A percentile compares a stretch with the other conserved stretches of the same genome.
Evolutionary conservation across 1,139 yeast species (phyloP).

Genomic region (Geotrichum cucujoidarum): DNA sequence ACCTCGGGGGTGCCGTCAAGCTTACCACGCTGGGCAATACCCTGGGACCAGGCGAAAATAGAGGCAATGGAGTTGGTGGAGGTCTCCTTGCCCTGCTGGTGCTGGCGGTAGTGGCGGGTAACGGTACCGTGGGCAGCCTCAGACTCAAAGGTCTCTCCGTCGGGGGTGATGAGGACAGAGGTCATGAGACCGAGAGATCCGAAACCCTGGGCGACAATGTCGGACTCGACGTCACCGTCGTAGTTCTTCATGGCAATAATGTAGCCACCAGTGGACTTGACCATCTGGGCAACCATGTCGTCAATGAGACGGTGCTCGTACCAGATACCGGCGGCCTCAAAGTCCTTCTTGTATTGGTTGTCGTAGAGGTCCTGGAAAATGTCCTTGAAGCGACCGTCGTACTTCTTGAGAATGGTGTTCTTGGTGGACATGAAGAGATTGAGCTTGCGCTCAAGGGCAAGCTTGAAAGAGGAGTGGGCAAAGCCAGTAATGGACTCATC

Average conservation of each 20-base stretch:
- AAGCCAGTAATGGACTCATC: conserved; percentile 85
- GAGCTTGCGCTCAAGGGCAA: conserved; percentile 72
- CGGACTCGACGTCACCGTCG: conserved; percentile 97
- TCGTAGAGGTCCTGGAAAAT: conserved; percentile 81
- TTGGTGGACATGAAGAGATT: conserved; percentile 85
- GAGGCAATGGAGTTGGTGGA: conserved; percentile 98
- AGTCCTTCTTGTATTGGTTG: conserved; percentile 57
- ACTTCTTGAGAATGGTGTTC: conserved; percentile 86
- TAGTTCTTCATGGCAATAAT: conserved; percentile 94
- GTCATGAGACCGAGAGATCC: conserved; percentile 97
- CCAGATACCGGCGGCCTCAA: conserved; percentile 79
- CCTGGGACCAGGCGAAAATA: conserved; percentile 94
- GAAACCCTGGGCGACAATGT: conserved; percentile 95
- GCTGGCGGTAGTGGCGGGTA: conserved; percentile 91
- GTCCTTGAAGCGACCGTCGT: conserved; percentile 93
- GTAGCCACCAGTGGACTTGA: conserved; percentile 91
- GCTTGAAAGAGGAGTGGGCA: conserved; percentile 89
- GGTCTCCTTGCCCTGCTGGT: conserved; percentile 93
- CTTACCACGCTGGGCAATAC: conserved; percentile 84
- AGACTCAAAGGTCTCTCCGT: conserved; percentile 90
- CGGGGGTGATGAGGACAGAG: conserved; percentile 87
- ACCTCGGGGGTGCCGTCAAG: conserved; percentile 84
- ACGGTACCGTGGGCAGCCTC: conserved; percentile 99
- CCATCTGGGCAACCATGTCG: conserved; percentile 98
- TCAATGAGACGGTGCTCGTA: conserved; percentile 95